Conservation (phyloP, 768 basidiomycete genomes). For the Pleurotus ostreatus region DNA sequence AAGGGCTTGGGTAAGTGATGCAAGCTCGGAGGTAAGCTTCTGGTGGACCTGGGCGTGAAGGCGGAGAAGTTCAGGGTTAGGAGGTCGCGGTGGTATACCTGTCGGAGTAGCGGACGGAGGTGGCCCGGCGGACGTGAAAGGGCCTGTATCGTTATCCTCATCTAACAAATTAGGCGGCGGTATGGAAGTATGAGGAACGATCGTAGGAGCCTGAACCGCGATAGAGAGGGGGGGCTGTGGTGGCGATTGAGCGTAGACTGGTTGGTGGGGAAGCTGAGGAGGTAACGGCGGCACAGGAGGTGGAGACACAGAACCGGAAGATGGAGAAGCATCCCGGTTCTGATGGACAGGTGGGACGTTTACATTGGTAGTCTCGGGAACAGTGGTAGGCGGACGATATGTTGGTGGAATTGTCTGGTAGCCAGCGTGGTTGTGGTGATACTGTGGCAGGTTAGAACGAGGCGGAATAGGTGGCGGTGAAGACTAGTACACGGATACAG, state of each 20-base stretch:
- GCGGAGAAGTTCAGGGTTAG: constrained; percentile 83
- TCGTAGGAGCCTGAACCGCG: constrained; percentile 5
- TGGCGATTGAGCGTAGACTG: constrained; percentile 7
- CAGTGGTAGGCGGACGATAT: constrained; percentile 12
- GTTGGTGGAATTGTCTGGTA: constrained; percentile 3
- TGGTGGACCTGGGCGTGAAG: constrained; percentile 76
- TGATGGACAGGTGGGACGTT: constrained; percentile 12
- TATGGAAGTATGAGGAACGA: constrained; percentile 17
- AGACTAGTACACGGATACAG: neutral
- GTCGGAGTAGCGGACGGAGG: constrained; percentile 10
- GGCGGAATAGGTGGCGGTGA: constrained; percentile 5
- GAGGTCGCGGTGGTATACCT: constrained; percentile 68
- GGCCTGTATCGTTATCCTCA: constrained; percentile 41
- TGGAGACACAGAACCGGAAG: constrained; percentile 17
- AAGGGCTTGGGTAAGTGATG: constrained; percentile 63
- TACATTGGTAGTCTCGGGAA: constrained; percentile 16
- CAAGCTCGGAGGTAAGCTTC: constrained; percentile 68
- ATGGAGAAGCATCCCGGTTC: constrained; percentile 22
- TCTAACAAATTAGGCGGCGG: constrained; percentile 61
- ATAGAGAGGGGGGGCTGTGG: constrained; percentile 8
- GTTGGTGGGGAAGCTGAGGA: constrained; percentile 13
- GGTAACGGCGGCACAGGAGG: constrained; percentile 24
- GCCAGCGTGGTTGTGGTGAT: constrained; percentile 10
- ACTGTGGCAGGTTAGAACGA: constrained; percentile 13
- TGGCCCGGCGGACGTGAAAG: constrained; percentile 11